Evolutionary conservation across 148 eudicot genomes (phyloP), one percentile per base, ranked within the genome.

Genomic region (Linanthus parryae): DNA sequence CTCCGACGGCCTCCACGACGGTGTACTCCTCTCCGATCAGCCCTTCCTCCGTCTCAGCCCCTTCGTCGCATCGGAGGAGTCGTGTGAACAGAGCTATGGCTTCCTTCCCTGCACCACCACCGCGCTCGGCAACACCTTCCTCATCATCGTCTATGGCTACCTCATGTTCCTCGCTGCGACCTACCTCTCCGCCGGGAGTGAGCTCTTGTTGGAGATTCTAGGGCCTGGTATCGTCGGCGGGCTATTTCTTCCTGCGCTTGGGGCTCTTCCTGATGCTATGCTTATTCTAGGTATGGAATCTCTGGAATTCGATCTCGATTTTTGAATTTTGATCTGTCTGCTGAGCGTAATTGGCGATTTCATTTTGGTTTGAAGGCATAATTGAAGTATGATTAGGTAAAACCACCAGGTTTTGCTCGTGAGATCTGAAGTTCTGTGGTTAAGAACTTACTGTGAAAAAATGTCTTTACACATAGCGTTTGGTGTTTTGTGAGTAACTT

Each of bases 181-280:
- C 11, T 82, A 71, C 44, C 72, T 89, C 60, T 80, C 97, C 0
- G 30, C 52, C 40, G 97, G 94, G 0, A 79, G 97, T 52, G 97
- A 89, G 63, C 71, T 84, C 14, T 65, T 89, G 80, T 58, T 89
- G 28, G 91, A 89, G 68, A 79, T 85, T 58, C 66, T 85, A 22
- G 97, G 97, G 0, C 97, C 97, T 4, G 97, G 97, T 23, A 64
- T 89, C 28, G 57, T 89, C 48, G 97, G 95, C 18, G 97, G 95
- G 1, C 70, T 89, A 2, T 77, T 89, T 24, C 80, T 89, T 21
- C 97, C 97, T 7, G 54, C 80, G 45, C 95, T 89, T 45, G 95
- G 97, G 36, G 54, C 54, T 7, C 23, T 49, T 4, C 54, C 54
- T 0, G 54, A 49, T 18, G 54, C 54, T 18, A 29, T 49, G 54